Evolutionary conservation across 2,329 filamentous ascomycete species (phyloP).

Genomic region (Sphaerulina populicola): DNA sequence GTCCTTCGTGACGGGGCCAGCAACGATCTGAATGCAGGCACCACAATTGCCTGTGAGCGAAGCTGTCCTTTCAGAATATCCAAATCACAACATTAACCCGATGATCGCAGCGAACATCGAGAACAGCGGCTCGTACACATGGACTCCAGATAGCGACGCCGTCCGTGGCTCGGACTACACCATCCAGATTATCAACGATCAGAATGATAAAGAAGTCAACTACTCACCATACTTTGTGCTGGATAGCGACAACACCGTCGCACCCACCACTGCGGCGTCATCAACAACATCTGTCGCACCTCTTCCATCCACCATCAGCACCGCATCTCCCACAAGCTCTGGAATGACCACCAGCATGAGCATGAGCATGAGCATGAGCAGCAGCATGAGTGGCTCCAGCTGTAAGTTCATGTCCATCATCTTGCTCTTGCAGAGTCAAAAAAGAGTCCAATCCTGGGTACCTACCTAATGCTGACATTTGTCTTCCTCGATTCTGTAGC

Average conservation of each 20-base stretch:
- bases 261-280: constrained; percentile 28
- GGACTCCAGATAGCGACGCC: constrained; percentile 38
- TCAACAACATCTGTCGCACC: constrained; percentile 19
- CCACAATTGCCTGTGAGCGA: constrained; percentile 22
- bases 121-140: constrained; percentile 46
- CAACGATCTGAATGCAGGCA: constrained; percentile 31
- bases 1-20: constrained; percentile 38
- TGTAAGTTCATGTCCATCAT: not conserved
- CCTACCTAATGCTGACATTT: too few relatives aligned
- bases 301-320: constrained; percentile 15
- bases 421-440: not conserved
- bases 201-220: constrained; percentile 40
- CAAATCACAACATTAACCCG: not conserved
- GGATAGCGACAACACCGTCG: constrained; percentile 38
- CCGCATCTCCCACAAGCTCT: constrained; percentile 16
- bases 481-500: not conserved
- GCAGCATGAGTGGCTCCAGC: not conserved
- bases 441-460: too few relatives aligned
- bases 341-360: not conserved
- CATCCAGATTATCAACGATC: constrained; percentile 46
- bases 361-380: not conserved
- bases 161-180: constrained; percentile 44
- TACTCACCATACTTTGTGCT: constrained; percentile 48
- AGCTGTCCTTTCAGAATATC: not conserved
- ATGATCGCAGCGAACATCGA: constrained; percentile 34